Evolutionary conservation across 805 yeast species (phyloP), one percentile per base, ranked within the genome.

Genomic region (Suhomyces tanzawaensis): DNA sequence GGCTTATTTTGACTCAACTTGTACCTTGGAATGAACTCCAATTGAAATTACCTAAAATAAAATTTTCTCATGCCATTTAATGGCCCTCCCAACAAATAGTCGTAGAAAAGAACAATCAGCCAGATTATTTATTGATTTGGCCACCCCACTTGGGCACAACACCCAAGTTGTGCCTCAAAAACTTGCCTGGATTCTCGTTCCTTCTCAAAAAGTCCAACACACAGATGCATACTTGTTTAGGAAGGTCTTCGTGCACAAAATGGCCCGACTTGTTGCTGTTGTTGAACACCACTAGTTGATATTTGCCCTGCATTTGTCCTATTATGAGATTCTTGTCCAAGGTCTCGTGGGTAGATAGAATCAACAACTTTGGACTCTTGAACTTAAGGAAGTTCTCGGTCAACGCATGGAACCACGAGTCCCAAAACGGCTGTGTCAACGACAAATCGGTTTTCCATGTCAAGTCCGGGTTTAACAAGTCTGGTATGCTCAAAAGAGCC

Each of bases 261-360:
- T 93, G 99, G 1, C 98, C 97, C 2, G 89, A 55, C 15, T 57
- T 49, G 5, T 55, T 45, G 25, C 57, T 70, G 38, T 81, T 83
- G 45, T 62, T 62, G 57, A 88, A 82, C 4, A 89, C 93, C 11
- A 86, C 80, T 28, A 93, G 71, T 62, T 95, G 99, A 59, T 84
- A 93, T 57, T 81, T 82, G 1, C 99, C 99, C 62, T 90, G 98
- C 99, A 93, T 93, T 61, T 95, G 99, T 1, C 97, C 99, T 36
- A 93, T 81, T 60, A 90, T 88, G 33, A 93, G 68, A 26, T 76
- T 76, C 46, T 83, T 88, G 61, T 93, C 99, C 21, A 95, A 69
- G 15, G 85, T 79, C 48, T 93, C 97, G 36, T 90, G 84, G 3
- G 95, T 95, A 0, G 98, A 95, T 12, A 95, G 62, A 1, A 93